Evolutionary conservation across 2,329 filamentous ascomycete genomes (phyloP).

Genomic region (Penicillium sp.): DNA sequence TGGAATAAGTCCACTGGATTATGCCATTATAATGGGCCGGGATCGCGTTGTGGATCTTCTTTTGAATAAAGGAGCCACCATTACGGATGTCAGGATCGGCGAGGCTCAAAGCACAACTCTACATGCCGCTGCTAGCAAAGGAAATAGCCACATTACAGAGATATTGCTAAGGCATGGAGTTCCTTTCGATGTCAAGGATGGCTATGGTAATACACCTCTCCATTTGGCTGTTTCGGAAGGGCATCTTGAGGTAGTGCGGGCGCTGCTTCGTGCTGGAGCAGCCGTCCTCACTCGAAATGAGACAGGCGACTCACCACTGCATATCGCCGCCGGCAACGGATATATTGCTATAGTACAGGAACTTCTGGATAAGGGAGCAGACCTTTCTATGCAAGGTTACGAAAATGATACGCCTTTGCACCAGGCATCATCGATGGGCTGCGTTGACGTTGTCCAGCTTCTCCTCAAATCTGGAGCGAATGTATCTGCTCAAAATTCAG

Average conservation of each 20-base stretch:
- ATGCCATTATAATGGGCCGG: neutral
- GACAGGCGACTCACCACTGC: neutral
- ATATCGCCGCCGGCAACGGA: constrained; percentile 1
- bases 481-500: neutral
- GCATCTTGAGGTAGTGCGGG: constrained; percentile 1
- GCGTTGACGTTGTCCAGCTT: constrained; percentile 3
- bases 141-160: neutral
- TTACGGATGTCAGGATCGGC: constrained; percentile 1
- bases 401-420: constrained; percentile 14
- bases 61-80: constrained; percentile 2
- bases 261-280: neutral
- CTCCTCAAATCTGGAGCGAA: constrained; percentile 4
- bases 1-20: constrained; percentile 1
- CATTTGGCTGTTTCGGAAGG: constrained; percentile 4
- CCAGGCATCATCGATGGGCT: constrained; percentile 4
- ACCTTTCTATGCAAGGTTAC: constrained; percentile 6
- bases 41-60: constrained; percentile 2
- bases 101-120: neutral
- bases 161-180: neutral
- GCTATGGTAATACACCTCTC: neutral
- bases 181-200: constrained; percentile 2
- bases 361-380: constrained; percentile 14
- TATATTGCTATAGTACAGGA: constrained; percentile 1
- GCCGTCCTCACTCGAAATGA: neutral
- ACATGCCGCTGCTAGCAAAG: neutral